Percentiles rank a stretch among this genome's conserved stretches.
Conservation (phyloP, 1,284 basidiomycete genomes). For the Tylopilus sp. region DNA sequence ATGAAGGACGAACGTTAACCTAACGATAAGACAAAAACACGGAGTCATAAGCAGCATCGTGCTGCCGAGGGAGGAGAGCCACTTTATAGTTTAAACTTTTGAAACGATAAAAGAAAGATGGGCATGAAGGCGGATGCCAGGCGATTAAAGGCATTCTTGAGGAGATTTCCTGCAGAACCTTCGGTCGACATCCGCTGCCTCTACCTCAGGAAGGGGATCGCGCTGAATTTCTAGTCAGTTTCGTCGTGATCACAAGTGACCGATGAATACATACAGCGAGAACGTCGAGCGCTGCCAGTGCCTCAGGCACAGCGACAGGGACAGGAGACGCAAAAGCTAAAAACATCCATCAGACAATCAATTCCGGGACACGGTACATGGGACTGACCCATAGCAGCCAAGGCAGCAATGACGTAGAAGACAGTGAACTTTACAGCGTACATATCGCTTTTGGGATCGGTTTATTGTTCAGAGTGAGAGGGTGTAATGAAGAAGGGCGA, state of each 20-base stretch:
- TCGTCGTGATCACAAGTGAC: background rate
- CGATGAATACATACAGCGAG: constrained; percentile 13
- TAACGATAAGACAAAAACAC: background rate
- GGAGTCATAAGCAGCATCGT: constrained; percentile 3
- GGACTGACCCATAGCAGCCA: constrained; percentile 26
- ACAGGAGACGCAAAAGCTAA: constrained; percentile 27
- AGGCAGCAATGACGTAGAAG: constrained; percentile 29
- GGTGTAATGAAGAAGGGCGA: constrained; percentile 1
- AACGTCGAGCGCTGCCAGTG: constrained; percentile 1
- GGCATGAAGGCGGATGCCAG: background rate
- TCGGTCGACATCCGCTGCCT: constrained; percentile 2
- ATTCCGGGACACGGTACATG: background rate
- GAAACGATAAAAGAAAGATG: background rate
- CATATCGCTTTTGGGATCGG: constrained; percentile 25
- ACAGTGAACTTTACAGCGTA: constrained; percentile 24
- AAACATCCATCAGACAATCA: background rate
- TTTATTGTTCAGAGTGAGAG: constrained; percentile 28
- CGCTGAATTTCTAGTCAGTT: constrained; percentile 21
- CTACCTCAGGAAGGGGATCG: constrained; percentile 15
- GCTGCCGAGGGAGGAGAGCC: background rate
- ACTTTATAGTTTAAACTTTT: background rate
- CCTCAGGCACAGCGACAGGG: constrained; percentile 17
- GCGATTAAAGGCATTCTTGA: constrained; percentile 10
- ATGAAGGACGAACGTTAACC: background rate
- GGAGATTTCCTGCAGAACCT: constrained; percentile 8